Evolutionary conservation across 2,329 filamentous ascomycete species (phyloP).

Genomic region (Stemphylium beticola): DNA sequence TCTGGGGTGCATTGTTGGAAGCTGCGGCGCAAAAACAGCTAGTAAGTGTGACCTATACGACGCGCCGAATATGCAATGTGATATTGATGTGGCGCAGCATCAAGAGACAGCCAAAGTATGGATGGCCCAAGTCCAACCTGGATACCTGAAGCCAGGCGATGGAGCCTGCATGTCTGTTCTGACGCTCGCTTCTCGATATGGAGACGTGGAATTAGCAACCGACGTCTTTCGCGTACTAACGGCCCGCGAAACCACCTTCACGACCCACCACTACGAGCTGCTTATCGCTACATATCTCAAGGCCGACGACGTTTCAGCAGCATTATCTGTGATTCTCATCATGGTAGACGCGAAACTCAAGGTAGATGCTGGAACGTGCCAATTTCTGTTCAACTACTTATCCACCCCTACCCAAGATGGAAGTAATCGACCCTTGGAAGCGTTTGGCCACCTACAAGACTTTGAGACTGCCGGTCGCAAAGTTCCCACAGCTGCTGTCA

Average conservation of each 20-base stretch:
- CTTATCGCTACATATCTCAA: conserved; percentile 73
- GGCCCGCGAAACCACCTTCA: conserved; percentile 63
- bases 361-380: conserved; percentile 66
- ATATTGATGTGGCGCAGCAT: conserved; percentile 53
- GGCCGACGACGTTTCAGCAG: conserved; percentile 66
- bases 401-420: conserved; percentile 50
- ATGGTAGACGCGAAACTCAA: conserved; percentile 71
- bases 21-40: conserved; percentile 70
- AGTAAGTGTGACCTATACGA: conserved; percentile 38
- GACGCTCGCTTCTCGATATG: conserved; percentile 71
- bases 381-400: conserved; percentile 66
- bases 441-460: conserved; percentile 63
- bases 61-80: neutral
- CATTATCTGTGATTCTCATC: conserved; percentile 73
- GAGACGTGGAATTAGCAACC: conserved; percentile 72
- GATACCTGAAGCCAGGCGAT: conserved; percentile 67
- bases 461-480: conserved; percentile 58
- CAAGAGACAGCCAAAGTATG: conserved; percentile 73
- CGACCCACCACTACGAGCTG: conserved; percentile 77
- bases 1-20: conserved; percentile 79
- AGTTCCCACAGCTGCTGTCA: conserved; percentile 60
- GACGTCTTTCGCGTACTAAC: conserved; percentile 72
- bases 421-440: conserved; percentile 55
- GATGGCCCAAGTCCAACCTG: conserved; percentile 67
- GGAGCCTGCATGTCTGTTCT: conserved; percentile 73